A percentile compares a stretch with the other conserved stretches of the same genome.
Evolutionary conservation across 1,284 basidiomycete genomes (phyloP).

Genomic region (Ustilago shanxiensis): DNA sequence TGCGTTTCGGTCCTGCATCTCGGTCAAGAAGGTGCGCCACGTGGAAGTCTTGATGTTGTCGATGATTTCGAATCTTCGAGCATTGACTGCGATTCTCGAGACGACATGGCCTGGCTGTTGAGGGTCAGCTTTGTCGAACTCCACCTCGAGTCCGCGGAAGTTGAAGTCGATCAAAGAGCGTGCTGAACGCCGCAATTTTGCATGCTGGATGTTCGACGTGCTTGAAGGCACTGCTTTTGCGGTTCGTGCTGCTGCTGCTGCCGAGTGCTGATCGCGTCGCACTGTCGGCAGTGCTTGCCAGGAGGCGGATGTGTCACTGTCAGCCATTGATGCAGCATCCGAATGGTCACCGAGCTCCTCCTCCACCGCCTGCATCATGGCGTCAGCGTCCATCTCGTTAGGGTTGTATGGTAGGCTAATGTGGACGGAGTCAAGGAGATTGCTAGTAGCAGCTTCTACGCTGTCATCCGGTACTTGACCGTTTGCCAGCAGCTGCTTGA

Average conservation of each 20-base stretch:
- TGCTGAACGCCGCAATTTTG: conserved; percentile 81
- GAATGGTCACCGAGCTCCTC: conserved; percentile 81
- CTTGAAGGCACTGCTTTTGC: not conserved
- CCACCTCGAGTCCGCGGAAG: conserved; percentile 76
- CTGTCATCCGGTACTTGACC: conserved; percentile 88
- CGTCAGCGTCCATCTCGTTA: conserved; percentile 71
- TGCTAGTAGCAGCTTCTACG: conserved; percentile 81
- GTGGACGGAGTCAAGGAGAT: conserved; percentile 92
- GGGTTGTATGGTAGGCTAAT: conserved; percentile 49
- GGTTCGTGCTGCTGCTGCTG: not conserved
- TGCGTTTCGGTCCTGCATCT: conserved; percentile 44
- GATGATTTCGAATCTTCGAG: conserved; percentile 82
- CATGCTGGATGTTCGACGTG: conserved; percentile 51
- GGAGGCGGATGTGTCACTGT: conserved; percentile 41
- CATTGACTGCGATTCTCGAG: conserved; percentile 50
- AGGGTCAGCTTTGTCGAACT: conserved; percentile 57
- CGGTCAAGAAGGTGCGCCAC: conserved; percentile 94
- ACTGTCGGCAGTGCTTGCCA: conserved; percentile 55
- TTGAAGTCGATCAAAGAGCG: conserved; percentile 86
- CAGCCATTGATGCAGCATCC: conserved; percentile 44
- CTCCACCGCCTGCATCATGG: conserved; percentile 82
- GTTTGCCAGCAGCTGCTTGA: conserved; percentile 90
- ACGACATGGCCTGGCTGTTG: conserved; percentile 38
- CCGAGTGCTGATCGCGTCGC: conserved; percentile 1
- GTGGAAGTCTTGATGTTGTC: conserved; percentile 98